These are phyloP conservation scores for Posidonia oceanica DNA, from an alignment of 116 monocot genomes.

Conservation along the genomic window DNA sequence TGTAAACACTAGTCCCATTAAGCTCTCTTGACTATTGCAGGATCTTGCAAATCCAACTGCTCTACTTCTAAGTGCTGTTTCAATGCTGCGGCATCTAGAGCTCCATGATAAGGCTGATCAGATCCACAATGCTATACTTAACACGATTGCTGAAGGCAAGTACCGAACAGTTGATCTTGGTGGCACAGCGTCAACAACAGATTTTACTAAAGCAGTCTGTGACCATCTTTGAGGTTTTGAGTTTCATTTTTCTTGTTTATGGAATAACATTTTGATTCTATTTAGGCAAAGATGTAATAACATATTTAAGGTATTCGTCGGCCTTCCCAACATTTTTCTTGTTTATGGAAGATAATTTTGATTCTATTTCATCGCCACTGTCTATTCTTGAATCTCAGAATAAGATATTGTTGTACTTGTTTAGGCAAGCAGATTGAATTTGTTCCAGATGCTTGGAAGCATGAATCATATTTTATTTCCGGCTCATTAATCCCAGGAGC, in stretches of 20 bases:
- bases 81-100: slow-evolving; percentile 49
- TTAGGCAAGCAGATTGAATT: not conserved
- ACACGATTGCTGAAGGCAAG: slow-evolving; percentile 49
- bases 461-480: not conserved
- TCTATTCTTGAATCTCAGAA: slow-evolving; percentile 4
- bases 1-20: not conserved
- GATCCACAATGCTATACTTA: slow-evolving; percentile 44
- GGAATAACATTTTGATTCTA: not conserved
- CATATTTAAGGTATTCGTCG: not conserved
- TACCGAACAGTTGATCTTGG: slow-evolving; percentile 49
- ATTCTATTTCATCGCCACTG: not conserved
- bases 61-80: slow-evolving; percentile 44
- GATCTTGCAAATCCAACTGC: slow-evolving; percentile 68
- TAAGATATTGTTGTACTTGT: slow-evolving; percentile 6
- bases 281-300: no score
- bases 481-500: not conserved
- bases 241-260: not conserved
- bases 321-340: not conserved
- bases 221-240: slow-evolving; percentile 26
- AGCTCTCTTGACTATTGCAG: slow-evolving; percentile 12
- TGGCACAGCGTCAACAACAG: slow-evolving; percentile 34
- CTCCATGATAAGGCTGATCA: slow-evolving; percentile 38
- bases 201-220: slow-evolving; percentile 47
- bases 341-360: no score
- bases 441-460: slow-evolving; percentile 3